phyloP scores from a whole-genome alignment of 345 rosid genomes.

The Psidium friedrichsthalianum region DNA sequence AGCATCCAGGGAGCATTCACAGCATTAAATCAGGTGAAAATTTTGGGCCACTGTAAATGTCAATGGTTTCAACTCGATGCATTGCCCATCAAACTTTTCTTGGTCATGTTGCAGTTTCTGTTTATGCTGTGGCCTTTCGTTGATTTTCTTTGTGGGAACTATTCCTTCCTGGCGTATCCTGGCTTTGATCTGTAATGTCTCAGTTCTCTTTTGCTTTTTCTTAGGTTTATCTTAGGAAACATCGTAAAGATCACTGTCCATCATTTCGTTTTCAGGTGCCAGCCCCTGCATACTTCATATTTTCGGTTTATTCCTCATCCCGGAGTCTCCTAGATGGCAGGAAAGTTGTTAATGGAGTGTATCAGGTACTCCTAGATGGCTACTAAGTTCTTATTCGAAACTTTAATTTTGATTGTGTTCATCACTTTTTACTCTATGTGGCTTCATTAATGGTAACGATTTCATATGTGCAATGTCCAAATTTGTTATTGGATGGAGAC shows the following conservation, averaged over 20 bases:
- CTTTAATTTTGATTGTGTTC: neutral
- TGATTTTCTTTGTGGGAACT: slow-evolving; percentile 3
- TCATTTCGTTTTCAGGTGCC: neutral
- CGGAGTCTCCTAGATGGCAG: slow-evolving; percentile 31
- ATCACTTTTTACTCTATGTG: neutral
- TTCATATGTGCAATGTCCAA: too few species aligned
- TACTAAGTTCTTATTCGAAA: neutral
- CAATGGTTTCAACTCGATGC: neutral
- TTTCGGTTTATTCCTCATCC: slow-evolving; percentile 16
- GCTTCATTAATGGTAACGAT: too few species aligned
- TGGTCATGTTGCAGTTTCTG: slow-evolving; percentile 2
- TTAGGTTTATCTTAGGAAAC: neutral
- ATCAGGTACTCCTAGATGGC: neutral
- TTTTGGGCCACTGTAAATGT: neutral
- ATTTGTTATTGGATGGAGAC: too few species aligned
- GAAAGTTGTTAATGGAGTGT: neutral
- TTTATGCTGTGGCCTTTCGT: neutral
- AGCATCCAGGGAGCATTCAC: slow-evolving; percentile 10
- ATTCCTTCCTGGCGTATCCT: slow-evolving; percentile 9
- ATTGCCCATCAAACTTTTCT: neutral
- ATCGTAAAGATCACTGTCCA: neutral
- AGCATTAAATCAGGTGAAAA: slow-evolving; percentile 2
- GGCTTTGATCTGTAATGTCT: slow-evolving; percentile 6
- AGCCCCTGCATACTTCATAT: slow-evolving; percentile 7
- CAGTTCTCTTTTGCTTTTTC: neutral